Evolutionary conservation across 2,329 filamentous ascomycete species (phyloP), one percentile per base, ranked within the genome.

Genomic region (Fusarium austroafricanum): DNA sequence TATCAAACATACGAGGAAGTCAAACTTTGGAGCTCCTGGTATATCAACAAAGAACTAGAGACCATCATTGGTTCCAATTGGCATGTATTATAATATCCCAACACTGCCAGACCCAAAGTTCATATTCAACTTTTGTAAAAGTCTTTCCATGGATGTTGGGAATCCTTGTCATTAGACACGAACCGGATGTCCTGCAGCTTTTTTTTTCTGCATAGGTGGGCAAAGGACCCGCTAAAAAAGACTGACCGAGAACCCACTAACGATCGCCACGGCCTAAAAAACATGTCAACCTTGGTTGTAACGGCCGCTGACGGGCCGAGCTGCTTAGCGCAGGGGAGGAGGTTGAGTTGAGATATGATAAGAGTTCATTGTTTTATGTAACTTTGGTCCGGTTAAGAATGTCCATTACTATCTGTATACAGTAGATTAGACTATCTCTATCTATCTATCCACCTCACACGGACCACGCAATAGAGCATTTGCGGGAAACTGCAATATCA

Each of bases 111-210:
- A 20, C 18, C 14, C 23, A 23, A 44, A 42, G 28, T 14, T 64
- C 44, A 59, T 38, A 18, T 14, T 37, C 12, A 37, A 18, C 18
- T 26, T 21, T 21, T 33, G 65, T 42, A 66, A 52, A 28, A 53
- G 50, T 55, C 44, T 51, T 62, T 50, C n/a, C 42, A 40, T 51
- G 33, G 31, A 44, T 59, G 28, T 29, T 52, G 15, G 18, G 12
- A 51, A 68, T 45, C 61, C 65, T 67, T 69, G 66, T 65, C 56
- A 58, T 67, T 38, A 63, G 45, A 47, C 50, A 55, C 52, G 40
- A 61, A 58, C 61, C 53, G 33, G 45, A 49, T 61, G 43, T 51
- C 55, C 55, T 47, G 61, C 55, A 65, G 61, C 55, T 51, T 62
- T 61, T 67, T 61, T 53, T 59, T 26, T 64, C 37, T 62, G 26